Base-by-base conservation (phyloP, 805 yeast genomes). In the Suhomyces vadensis region DNA sequence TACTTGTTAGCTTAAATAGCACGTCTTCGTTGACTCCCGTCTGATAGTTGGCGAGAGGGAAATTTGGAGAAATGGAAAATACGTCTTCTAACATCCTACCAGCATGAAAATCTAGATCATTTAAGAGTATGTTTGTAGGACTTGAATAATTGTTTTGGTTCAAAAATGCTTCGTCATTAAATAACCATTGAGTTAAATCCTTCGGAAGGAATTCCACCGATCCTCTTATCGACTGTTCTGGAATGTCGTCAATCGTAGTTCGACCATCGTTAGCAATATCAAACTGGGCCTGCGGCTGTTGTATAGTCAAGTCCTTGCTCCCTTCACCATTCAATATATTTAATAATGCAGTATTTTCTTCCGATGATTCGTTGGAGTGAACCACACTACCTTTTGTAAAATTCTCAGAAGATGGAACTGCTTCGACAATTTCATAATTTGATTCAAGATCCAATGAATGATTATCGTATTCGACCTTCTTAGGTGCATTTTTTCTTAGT, bases 131-230 rank as follows among this genome's bases (percentile, higher is more conserved):
- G 17, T 23, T 37, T 10, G 39, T 38, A n/a, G 41, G 35, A 26
- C 26, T 26, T 5, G 27, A 38, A 25, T 22, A 17, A 24, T 21
- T 27, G 22, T 17, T 38, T 9, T 38, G 35, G 16, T 20, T 38
- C 16, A 38, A 22, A 16, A 27, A 20, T 22, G 17, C 41, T n/a
- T 38, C 19, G 22, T 38, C 41, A 22, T 38, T 38, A 17, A 38
- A 38, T 11, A 38, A n/a, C 41, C 41, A 38, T 13, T 38, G 35
- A 11, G 35, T 38, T 24, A 38, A 27, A 16, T 38, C 41, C 4
- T 20, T 27, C 9, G 39, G 39, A n/a, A 37, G 10, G 24, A 14
- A 16, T 4, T 6, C 38, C 10, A 20, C 16, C 10, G 17, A 21
- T 25, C 11, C 16, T 19, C 16, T 21, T 24, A 24, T 24, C 26